Evolutionary conservation across 129 eudicot species (phyloP), one percentile per base, ranked within the genome.

Genomic region (Flaveria brownii): DNA sequence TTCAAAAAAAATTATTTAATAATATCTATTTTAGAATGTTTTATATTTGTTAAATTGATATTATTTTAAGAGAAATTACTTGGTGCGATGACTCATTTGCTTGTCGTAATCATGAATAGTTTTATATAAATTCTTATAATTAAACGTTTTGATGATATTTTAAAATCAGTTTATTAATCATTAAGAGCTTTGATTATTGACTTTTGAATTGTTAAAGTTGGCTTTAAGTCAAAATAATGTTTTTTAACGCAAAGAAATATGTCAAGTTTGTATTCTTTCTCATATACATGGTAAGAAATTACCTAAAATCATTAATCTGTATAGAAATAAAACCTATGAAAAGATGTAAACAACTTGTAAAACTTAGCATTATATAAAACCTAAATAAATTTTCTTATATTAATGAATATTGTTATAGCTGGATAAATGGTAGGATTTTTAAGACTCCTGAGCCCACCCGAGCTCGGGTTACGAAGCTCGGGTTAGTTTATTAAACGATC

Each of bases 21-120:
- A 36, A 36, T 45, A 11, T 45, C 3, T 45, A 11, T 62, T 9
- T 75, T 61, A 30, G 49, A 61, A 62, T 62, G 72, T 47, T 28
- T 75, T 75, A 28, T 28, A 63, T 9, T 4, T 60, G 2, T 16
- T 26, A 10, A 61, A 61, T 71, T 52, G 39, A 30, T 71, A 71
- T 30, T 30, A 14, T 61, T 73, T 54, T 18, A 36, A 17, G 4
- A 55, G 36, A 30, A 30, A 30, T 72, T 56, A 43, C 9, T 8
- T 42, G 16, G 42, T 16, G 33, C 13, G 17, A 43, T 74, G n/a
- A 61, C 17, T 25, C 15, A 15, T 71, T 26, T 26, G 26, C n/a
- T 61, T 73, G 78, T 52, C 43, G 22, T 30, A 33, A 2, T 71
- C 62, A 30, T 51, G 3, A 28, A 22, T 5, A 16, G 16, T n/a